phyloP scores from a whole-genome alignment of 1,284 basidiomycete genomes.

The Naganishia albida region DNA sequence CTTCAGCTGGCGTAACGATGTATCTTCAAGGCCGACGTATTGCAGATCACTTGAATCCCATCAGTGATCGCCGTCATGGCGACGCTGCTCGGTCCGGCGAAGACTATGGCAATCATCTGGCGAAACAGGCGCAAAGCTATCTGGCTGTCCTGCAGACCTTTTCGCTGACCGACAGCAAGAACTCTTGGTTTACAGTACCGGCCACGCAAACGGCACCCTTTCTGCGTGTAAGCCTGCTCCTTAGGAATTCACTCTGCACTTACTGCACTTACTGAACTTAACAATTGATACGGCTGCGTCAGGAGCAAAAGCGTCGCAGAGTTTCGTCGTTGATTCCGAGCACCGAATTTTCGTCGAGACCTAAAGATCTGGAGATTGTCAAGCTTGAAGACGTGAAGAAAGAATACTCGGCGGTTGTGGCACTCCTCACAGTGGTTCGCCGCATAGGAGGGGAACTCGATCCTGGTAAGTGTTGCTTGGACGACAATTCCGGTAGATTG shows the following conservation, averaged over 20 bases:
- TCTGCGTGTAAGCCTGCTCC: conserved; percentile 12
- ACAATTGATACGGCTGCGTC: not conserved
- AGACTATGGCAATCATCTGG: conserved; percentile 63
- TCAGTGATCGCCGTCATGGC: not conserved
- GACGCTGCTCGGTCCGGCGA: conserved; percentile 33
- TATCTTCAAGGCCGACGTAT: conserved; percentile 87
- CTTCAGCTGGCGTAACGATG: conserved; percentile 82
- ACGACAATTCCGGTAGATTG: not conserved
- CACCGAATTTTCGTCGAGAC: conserved; percentile 64
- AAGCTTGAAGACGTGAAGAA: conserved; percentile 78
- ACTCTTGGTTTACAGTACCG: conserved; percentile 64
- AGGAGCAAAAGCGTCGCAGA: conserved; percentile 63
- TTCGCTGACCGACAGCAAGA: conserved; percentile 74
- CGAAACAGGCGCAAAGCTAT: conserved; percentile 77
- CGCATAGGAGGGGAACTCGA: conserved; percentile 61
- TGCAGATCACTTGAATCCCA: conserved; percentile 55
- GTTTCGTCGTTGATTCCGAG: conserved; percentile 77
- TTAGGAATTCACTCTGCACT: conserved; percentile 21
- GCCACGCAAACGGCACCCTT: conserved; percentile 3
- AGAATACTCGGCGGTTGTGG: conserved; percentile 77
- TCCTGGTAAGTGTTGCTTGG: conserved; percentile 54
- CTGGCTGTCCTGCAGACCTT: conserved; percentile 87
- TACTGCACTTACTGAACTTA: not conserved
- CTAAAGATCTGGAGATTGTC: conserved; percentile 69
- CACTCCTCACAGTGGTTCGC: conserved; percentile 73